Evolutionary conservation across 2,329 filamentous ascomycete genomes (phyloP), one percentile per base, ranked within the genome.

Genomic region (Alternaria tenuissima): DNA sequence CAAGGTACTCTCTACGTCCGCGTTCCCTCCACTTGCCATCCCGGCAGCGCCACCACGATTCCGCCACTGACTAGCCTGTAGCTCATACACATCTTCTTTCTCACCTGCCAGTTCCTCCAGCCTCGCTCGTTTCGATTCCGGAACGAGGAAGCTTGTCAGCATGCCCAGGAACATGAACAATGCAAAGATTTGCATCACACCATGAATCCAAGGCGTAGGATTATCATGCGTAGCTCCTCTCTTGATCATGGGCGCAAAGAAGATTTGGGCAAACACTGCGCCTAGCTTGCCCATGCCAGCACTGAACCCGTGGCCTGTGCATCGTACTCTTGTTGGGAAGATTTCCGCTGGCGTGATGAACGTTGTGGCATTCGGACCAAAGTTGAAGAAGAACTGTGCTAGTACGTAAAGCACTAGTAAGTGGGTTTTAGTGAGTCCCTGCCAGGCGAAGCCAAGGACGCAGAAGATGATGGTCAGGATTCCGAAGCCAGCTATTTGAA

Each of bases 81-180:
- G 42, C 41, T 68, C 66, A 62, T 70, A 70, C 42, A 70, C 69
- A 55, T 66, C 88, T 2, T 87, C 85, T 3, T 86, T 81, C 75
- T 92, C 90, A 2, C 88, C 89, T 0, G 88, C 85, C 16, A 93
- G 80, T 64, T 89, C 86, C 73, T 93, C 92, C 42, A 95, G 81
- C 0, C 91, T 92, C 75, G 88, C 84, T 1, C 89, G 85, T 80
- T 90, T 93, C 0, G 89, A 93, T 79, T 93, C 91, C 0, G 91
- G 91, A 22, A 94, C 88, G n/a, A 94, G 79, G 4, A 93, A 80
- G 1, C 89, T 88, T 3, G 87, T 87, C 47, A 92, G 78, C 47
- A 87, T 85, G 36, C 92, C 92, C 52, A 86, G 84, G 6, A 94
- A 82, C 91, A 93, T 94, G 82, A 94, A 93, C 9, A 92, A 82